phyloP scores from a whole-genome alignment of 2,329 filamentous ascomycete genomes.

The Incumbomyces lentus region DNA sequence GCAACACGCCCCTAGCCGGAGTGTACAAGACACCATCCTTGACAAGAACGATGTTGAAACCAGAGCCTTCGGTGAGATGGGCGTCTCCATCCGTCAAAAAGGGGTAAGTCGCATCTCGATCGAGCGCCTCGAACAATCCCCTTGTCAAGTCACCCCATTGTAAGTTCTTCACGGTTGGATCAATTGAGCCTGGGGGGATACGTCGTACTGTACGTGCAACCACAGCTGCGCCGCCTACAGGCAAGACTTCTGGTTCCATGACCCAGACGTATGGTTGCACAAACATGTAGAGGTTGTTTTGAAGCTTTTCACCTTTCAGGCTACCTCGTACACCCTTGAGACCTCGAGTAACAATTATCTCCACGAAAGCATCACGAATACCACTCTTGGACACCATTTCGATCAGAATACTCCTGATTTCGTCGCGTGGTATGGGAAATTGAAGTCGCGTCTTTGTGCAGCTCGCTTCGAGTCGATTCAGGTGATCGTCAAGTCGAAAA shows the following conservation, averaged over 20 bases:
- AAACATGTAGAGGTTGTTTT: slow-evolving; percentile 33
- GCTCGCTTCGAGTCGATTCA: slow-evolving; percentile 34
- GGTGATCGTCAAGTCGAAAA: slow-evolving; percentile 43
- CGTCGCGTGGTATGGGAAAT: slow-evolving; percentile 32
- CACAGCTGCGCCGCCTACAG: slow-evolving; percentile 32
- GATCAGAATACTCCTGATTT: slow-evolving; percentile 31
- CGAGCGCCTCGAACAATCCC: slow-evolving; percentile 37
- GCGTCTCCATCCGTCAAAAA: slow-evolving; percentile 43
- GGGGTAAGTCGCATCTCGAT: slow-evolving; percentile 39
- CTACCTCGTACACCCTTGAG: slow-evolving; percentile 32
- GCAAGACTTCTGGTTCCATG: slow-evolving; percentile 38
- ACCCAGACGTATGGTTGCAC: slow-evolving; percentile 42
- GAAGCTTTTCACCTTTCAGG: slow-evolving; percentile 26
- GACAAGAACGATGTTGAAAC: slow-evolving; percentile 40
- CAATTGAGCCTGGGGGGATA: slow-evolving; percentile 37
- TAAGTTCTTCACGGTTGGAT: slow-evolving; percentile 44
- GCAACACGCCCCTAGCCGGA: slow-evolving; percentile 37
- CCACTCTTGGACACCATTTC: slow-evolving; percentile 39
- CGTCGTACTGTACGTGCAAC: slow-evolving; percentile 38
- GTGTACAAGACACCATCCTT: slow-evolving; percentile 39
- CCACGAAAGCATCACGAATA: slow-evolving; percentile 41
- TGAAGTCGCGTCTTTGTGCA: slow-evolving; percentile 38
- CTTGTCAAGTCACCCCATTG: slow-evolving; percentile 42
- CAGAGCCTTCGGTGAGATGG: slow-evolving; percentile 42
- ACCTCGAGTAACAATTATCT: slow-evolving; percentile 43